These are phyloP conservation scores for Pleodorina starrii DNA, from an alignment of 139 green algal species.

Conservation along the genomic window DNA sequence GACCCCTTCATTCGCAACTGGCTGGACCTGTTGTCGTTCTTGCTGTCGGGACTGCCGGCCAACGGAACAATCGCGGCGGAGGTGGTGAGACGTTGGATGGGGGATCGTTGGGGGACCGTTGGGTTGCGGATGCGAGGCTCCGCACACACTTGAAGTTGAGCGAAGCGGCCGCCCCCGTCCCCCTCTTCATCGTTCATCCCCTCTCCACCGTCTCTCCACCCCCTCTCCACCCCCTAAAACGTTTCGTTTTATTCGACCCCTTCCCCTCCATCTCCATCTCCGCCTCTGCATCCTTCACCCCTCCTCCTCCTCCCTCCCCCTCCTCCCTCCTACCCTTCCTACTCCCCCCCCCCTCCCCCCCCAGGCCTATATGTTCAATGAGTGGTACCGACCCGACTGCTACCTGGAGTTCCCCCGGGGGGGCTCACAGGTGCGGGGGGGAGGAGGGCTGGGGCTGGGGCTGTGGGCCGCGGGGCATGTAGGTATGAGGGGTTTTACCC, in stretches of 20 bases:
- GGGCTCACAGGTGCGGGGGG: constrained; percentile 66
- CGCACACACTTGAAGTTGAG: no score
- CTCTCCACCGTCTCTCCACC: no score
- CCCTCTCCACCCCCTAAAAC: no score
- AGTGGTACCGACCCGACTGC: constrained; percentile 86
- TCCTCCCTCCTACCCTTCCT: not conserved
- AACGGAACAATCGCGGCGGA: constrained; percentile 96
- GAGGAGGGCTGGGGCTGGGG: not conserved
- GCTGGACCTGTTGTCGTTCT: constrained; percentile 96
- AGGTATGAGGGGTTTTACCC: no score
- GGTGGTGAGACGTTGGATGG: constrained; percentile 38
- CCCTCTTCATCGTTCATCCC: no score
- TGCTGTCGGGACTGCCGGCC: constrained; percentile 92
- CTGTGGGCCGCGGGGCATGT: no score
- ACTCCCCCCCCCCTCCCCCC: constrained; percentile 40
- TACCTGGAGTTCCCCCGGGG: constrained; percentile 94
- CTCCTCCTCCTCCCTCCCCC: not conserved
- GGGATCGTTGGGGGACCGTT: not conserved
- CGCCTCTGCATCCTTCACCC: not conserved
- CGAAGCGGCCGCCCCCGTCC: no score
- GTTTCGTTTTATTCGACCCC: no score
- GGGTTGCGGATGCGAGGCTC: no score
- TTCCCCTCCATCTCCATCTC: no score
- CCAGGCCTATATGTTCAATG: constrained; percentile 92
- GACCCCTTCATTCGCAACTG: constrained; percentile 95